Base-by-base conservation (phyloP, 202 grass and related monocot species). In the Zoysia matrella region DNA sequence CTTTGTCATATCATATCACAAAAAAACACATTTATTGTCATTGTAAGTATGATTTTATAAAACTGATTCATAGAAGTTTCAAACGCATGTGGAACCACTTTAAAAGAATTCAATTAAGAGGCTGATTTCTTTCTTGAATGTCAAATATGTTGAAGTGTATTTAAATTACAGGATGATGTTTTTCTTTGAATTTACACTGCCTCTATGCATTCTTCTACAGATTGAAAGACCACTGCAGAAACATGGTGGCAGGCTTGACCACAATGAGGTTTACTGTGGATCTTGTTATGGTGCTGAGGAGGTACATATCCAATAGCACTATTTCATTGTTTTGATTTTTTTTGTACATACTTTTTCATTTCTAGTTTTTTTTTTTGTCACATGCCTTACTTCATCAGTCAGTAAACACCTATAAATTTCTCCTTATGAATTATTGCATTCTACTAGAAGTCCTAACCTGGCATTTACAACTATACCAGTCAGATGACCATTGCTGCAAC, bases 401-500 rank as follows among this genome's bases (percentile, higher is more conserved):
- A 48, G 39, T 80, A 58, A 80, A 69, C 7, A 43, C 15, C 50
- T 87, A 30, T 47, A 64, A 3, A 48, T 86, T 66, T 81, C 56
- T 52, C 16, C 50, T 73, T 41, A 18, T 5, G 52, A 2, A 77
- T 72, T 44, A 52, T 84, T 90, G 54, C 61, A 76, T 79, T 62
- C 49, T 82, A 40, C 70, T 44, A 71, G 8, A 82, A 74, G 41
- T 16, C 71, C 64, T 83, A 84, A 85, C 63, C 71, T 92, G 71
- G 22, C 69, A 67, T 60, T 81, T 78, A 16, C 73, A 56, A 67
- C 76, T 75, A 63, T 85, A 67, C 77, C 91, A 99, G 96, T 89
- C 89, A 79, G 96, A 99, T 84, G 89, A 94, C 81, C 90, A 95
- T 40, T 99, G 96, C 74, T 99, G 96, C 75, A 99, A 99, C 86